phyloP scores from a whole-genome alignment of 2,329 filamentous ascomycete species.

The Ophiocordyceps camponoti-leonardi region DNA sequence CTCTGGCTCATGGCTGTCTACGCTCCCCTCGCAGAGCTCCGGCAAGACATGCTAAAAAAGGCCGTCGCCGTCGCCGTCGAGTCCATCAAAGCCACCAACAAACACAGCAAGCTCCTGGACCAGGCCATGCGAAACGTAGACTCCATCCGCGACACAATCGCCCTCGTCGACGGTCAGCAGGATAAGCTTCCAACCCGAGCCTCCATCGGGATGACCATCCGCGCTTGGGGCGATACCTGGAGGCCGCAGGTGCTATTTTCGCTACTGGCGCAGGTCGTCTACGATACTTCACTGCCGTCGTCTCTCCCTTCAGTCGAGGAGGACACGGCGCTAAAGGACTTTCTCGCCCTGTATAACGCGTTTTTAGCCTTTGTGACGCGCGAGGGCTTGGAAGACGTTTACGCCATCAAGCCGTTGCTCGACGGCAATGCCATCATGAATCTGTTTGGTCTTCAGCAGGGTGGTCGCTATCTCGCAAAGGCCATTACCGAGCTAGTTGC shows the following conservation, averaged over 20 bases:
- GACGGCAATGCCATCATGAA: slow-evolving; percentile 4
- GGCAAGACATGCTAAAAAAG: slow-evolving; percentile 1
- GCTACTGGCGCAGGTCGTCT: slow-evolving; percentile 3
- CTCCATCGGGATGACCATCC: slow-evolving; percentile 5
- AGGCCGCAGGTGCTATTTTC: slow-evolving; percentile 3
- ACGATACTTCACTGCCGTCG: neutral
- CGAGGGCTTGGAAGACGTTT: neutral
- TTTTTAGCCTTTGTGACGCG: slow-evolving; percentile 1
- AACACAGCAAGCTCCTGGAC: slow-evolving; percentile 2
- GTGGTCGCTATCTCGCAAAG: slow-evolving; percentile 4
- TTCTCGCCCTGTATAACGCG: slow-evolving; percentile 1
- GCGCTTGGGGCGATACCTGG: slow-evolving; percentile 6
- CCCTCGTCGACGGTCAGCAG: neutral
- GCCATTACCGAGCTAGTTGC: slow-evolving; percentile 2
- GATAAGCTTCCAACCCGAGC: slow-evolving; percentile 1
- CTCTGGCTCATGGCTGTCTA: slow-evolving; percentile 6
- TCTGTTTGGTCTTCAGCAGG: slow-evolving; percentile 2
- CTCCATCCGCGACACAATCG: slow-evolving; percentile 1
- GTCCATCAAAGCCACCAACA: slow-evolving; percentile 3
- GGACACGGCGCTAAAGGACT: neutral
- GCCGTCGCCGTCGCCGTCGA: slow-evolving; percentile 2
- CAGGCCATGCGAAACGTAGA: slow-evolving; percentile 4
- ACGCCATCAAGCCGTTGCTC: slow-evolving; percentile 1
- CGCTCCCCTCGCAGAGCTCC: slow-evolving; percentile 4
- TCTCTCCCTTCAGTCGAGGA: slow-evolving; percentile 1